Base-by-base conservation (phyloP, 495 filamentous ascomycete genomes). In the Aspergillus kassunensis region DNA sequence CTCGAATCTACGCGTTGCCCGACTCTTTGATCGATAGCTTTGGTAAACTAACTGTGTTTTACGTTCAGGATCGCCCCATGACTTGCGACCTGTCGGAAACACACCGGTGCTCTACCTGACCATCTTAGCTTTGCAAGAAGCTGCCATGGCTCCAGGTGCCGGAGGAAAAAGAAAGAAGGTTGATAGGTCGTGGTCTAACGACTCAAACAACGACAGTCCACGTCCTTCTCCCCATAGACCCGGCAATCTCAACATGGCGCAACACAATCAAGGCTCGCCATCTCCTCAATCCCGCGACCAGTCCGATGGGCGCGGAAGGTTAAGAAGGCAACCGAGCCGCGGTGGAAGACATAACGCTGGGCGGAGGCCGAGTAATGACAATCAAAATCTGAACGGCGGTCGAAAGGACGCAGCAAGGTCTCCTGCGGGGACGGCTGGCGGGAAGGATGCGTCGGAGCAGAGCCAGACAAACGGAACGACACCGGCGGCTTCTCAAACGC, bases 171-270 rank as follows among this genome's bases (percentile, higher is more conserved):
- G 81, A 50, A 85, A 85, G 68, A 69, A 81, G 59, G 70, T 68
- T 30, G 81, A 83, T 48, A 66, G 78, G 59, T 70, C 64, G 23
- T 80, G 69, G 60, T 76, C 79, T 11, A 66, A 72, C 48, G 79
- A 83, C 46, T 69, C 71, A 31, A 67, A 62, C 34, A 72, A 81
- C 59, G 78, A 83, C 56, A 65, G 67, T 36, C 61, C 65, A 49
- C 74, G 83, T 55, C 81, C 83, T 44, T 86, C 84, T 49, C 83
- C 84, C 45, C 80, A 87, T 70, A 77, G 81, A 31, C 83, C 84
- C 33, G 75, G 79, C 43, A 78, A 78, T 45, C 60, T 84, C 54
- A 70, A 72, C 57, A 74, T 84, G 61, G 83, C 80, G 46, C 80
- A 84, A 59, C 75, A 83, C 39, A 70, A 75, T 45, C 78, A 74